These are phyloP conservation scores for Metschnikowia corniflorae DNA, from an alignment of 805 yeast species.

Conservation along the genomic window DNA sequence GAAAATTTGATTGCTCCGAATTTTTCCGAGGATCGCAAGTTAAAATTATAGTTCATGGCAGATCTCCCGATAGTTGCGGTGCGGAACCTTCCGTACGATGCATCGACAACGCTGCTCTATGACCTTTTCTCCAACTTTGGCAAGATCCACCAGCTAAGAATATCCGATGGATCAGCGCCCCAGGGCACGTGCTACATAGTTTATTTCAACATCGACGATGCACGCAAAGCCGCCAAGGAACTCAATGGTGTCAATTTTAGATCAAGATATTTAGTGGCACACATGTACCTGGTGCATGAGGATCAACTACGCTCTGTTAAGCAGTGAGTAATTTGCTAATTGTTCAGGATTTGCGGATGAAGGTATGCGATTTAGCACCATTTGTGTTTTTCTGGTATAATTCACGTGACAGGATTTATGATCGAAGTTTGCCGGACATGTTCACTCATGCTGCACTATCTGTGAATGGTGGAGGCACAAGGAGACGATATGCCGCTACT, in stretches of 20 bases:
- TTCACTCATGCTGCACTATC: too few species aligned
- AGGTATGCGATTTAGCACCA: too few species aligned
- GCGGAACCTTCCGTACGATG: slow-evolving; percentile 55
- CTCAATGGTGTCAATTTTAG: slow-evolving; percentile 58
- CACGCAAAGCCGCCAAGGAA: slow-evolving; percentile 50
- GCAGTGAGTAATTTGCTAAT: too few species aligned
- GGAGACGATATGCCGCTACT: too few species aligned
- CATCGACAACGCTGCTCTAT: slow-evolving; percentile 44
- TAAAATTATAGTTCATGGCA: too few species aligned
- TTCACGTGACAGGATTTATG: too few species aligned
- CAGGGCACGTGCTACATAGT: slow-evolving; percentile 53
- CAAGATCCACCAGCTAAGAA: slow-evolving; percentile 50
- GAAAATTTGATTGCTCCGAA: too few species aligned
- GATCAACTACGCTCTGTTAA: slow-evolving; percentile 6
- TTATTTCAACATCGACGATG: slow-evolving; percentile 45
- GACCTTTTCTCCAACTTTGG: slow-evolving; percentile 55
- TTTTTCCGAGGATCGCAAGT: too few species aligned
- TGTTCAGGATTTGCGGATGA: too few species aligned
- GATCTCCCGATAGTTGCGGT: slow-evolving; percentile 48
- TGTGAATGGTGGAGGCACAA: too few species aligned
- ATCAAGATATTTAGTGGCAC: slow-evolving; percentile 55
- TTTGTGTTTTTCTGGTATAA: too few species aligned
- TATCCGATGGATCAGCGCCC: slow-evolving; percentile 23
- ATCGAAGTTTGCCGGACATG: too few species aligned
- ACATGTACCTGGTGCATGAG: slow-evolving; percentile 43